A percentile compares a stretch with the other conserved stretches of the same genome.
Evolutionary conservation across 2,329 filamentous ascomycete species (phyloP).

Genomic region (Elsinoe australis): DNA sequence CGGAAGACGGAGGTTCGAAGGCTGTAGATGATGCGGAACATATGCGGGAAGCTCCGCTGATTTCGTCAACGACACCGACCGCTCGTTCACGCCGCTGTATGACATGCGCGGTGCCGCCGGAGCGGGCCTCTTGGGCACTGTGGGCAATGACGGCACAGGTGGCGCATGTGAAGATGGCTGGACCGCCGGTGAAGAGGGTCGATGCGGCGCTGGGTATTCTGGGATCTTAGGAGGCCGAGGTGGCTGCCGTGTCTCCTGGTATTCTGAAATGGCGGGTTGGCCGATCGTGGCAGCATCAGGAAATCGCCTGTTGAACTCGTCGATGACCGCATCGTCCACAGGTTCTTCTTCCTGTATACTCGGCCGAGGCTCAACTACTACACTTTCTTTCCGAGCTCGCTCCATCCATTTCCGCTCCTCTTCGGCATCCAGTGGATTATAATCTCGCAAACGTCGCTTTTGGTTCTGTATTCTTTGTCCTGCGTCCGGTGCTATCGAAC

Average conservation of each 20-base stretch:
- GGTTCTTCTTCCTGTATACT: conserved; percentile 28
- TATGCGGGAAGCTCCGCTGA: conserved; percentile 37
- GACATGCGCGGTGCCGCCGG: conserved; percentile 54
- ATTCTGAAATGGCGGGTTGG: conserved; percentile 25
- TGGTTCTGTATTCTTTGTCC: conserved; percentile 44
- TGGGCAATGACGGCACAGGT: conserved; percentile 37
- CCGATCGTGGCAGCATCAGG: conserved; percentile 59
- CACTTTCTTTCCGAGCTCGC: conserved; percentile 60
- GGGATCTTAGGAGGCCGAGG: conserved; percentile 27
- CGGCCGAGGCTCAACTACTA: conserved; percentile 34
- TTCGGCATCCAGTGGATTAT: conserved; percentile 67
- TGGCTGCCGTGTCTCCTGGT: conserved; percentile 32
- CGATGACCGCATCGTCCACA: conserved; percentile 49
- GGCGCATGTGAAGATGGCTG: conserved; percentile 30
- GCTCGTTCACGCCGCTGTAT: conserved; percentile 72
- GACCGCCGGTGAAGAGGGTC: conserved; percentile 30
- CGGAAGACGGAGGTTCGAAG: conserved; percentile 44
- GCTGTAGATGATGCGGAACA: conserved; percentile 38
- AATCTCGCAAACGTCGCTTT: conserved; percentile 50
- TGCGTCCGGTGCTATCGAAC: conserved; percentile 44
- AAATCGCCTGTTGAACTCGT: conserved; percentile 77
- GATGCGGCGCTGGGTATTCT: conserved; percentile 28
- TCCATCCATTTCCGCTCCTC: conserved; percentile 78
- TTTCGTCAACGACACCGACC: conserved; percentile 32
- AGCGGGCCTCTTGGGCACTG: conserved; percentile 50